phyloP scores from a whole-genome alignment of 2,329 filamentous ascomycete genomes.

The Hypomyces rosellus region DNA sequence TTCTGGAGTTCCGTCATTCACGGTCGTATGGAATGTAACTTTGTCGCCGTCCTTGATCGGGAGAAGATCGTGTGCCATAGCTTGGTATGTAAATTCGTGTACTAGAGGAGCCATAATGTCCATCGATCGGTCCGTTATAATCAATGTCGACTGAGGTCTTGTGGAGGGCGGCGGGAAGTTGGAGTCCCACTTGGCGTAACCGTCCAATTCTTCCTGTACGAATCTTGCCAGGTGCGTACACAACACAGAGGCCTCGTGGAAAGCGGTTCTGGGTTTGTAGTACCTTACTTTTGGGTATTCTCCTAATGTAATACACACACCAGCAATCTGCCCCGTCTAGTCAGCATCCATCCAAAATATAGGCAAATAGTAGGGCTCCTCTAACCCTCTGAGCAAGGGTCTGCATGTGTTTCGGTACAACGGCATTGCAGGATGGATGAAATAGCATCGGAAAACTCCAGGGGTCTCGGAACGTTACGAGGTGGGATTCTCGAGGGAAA shows the following conservation, averaged over 20 bases:
- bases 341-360: not conserved
- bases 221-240: constrained; percentile 85
- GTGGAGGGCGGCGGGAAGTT: constrained; percentile 76
- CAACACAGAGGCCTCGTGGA: constrained; percentile 82
- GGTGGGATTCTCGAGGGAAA: constrained; percentile 81
- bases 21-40: constrained; percentile 71
- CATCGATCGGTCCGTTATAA: constrained; percentile 90
- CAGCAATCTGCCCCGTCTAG: constrained; percentile 26
- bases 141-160: constrained; percentile 72
- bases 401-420: constrained; percentile 79
- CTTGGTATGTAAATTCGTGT: constrained; percentile 97
- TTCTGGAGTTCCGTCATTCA: constrained; percentile 66
- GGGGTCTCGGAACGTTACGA: constrained; percentile 87
- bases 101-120: constrained; percentile 81
- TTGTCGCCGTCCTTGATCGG: constrained; percentile 86
- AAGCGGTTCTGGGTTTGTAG: constrained; percentile 67
- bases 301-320: constrained; percentile 83
- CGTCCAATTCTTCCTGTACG: constrained; percentile 84
- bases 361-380: not conserved
- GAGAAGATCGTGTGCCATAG: constrained; percentile 92
- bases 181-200: constrained; percentile 76
- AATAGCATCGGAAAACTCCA: constrained; percentile 93
- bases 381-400: constrained; percentile 77
- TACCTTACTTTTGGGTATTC: constrained; percentile 93
- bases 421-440: constrained; percentile 80